These are phyloP conservation scores for Rubroshorea leprosula DNA, from an alignment of 345 rosid genomes.

Conservation along the genomic window DNA sequence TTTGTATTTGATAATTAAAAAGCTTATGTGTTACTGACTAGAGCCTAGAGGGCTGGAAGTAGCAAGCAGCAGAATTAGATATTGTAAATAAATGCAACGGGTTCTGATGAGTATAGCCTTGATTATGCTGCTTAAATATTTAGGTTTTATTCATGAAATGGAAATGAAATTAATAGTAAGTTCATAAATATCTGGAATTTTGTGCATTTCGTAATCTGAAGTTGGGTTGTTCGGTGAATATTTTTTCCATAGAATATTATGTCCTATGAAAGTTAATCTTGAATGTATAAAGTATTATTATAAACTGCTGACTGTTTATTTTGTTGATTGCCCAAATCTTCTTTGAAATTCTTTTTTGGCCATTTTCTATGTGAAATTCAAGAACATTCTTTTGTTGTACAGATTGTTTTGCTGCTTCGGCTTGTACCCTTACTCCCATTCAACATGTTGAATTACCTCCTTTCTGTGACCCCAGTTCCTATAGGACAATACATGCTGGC, in stretches of 20 bases:
- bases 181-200: not conserved
- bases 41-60: not conserved
- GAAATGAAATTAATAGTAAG: not conserved
- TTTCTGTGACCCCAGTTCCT: slow-evolving; percentile 89
- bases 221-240: not conserved
- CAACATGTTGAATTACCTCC: slow-evolving; percentile 89
- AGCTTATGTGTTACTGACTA: not conserved
- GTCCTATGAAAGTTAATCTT: not conserved
- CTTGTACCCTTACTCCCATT: slow-evolving; percentile 96
- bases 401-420: slow-evolving; percentile 90
- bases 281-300: not conserved
- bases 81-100: not conserved
- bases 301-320: not conserved
- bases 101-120: not conserved
- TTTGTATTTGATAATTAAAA: slow-evolving; percentile 21
- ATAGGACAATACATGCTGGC: slow-evolving; percentile 80
- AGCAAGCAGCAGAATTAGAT: not conserved
- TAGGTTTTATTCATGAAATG: not conserved
- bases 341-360: not conserved
- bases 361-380: not conserved
- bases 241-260: too few relatives aligned
- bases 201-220: not conserved
- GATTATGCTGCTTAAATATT: not conserved
- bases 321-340: not conserved
- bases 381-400: slow-evolving; percentile 19